Evolutionary conservation across 306 rosid genomes (phyloP), one percentile per base, ranked within the genome.

Genomic region (Quercus aquifolioides): DNA sequence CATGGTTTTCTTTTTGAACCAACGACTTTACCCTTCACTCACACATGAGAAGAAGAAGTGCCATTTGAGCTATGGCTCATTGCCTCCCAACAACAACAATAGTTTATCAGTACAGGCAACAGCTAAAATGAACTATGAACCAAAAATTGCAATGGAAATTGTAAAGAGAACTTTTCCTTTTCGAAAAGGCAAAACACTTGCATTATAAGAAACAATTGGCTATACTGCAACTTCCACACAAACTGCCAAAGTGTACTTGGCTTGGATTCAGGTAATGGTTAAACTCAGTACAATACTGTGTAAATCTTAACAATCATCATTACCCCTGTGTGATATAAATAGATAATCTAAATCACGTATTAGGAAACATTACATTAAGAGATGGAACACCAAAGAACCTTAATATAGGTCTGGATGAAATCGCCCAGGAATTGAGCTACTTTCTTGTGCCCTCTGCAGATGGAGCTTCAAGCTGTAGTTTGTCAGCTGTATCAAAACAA

Each of bases 381-480:
- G n/a, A 33, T 21, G 5, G 26, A 65, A 62, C 64, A 58, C 63
- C 59, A 67, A 8, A 57, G 3, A 77, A 69, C 68, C 71, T 75
- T 54, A 81, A 74, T 74, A 77, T 81, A 74, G 70, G 80, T 85
- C 80, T 1, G 84, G 83, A 46, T 71, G 83, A 71, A 69, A 81
- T 20, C 63, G 80, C 35, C 85, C 87, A 54, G 78, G 68, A 63
- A 79, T 69, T 12, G 75, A 71, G 74, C 49, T 79, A 63, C 23
- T 79, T 64, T 73, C 77, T 74, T 74, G 88, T 55, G 88, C 85
- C 75, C 83, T 78, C 80, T 81, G 85, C 69, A 85, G 78, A 81
- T 85, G 85, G 35, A 85, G 80, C 78, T 81, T 81, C n/a, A 85
- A 78, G 18, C 85, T 68, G 75, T 85, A 78, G 69, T 81, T 85